Evolutionary conservation across 768 basidiomycete genomes (phyloP).

Genomic region (Rhodotorula kratochvilovae): DNA sequence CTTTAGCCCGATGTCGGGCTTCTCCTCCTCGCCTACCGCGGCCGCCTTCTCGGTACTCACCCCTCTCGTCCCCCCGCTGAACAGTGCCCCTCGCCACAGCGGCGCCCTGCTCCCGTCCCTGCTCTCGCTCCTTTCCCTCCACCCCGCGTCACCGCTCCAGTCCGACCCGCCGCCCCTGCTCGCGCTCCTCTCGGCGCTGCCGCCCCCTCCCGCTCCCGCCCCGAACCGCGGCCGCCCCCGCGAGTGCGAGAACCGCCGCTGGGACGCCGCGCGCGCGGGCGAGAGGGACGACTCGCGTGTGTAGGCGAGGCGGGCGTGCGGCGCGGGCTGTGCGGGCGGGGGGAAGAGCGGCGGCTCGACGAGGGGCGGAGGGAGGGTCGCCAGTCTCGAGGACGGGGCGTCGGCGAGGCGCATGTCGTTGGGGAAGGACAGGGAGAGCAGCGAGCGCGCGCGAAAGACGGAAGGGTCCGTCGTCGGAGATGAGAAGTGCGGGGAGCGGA

Average conservation of each 20-base stretch:
- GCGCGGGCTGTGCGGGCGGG: not conserved
- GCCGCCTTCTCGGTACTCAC: not conserved
- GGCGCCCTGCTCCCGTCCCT: slow-evolving; percentile 19
- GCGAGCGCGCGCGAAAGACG: no score
- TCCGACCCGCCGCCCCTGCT: not conserved
- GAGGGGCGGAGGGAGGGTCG: not conserved
- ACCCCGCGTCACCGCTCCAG: not conserved
- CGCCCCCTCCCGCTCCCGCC: rapidly evolving
- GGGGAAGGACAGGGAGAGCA: no score
- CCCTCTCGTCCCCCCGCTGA: no score
- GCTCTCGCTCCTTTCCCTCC: not conserved
- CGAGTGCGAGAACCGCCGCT: not conserved
- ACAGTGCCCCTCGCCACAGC: not conserved
- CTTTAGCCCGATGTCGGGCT: not conserved
- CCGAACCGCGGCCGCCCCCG: not conserved
- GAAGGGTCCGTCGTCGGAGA: no score
- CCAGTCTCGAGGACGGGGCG: no score
- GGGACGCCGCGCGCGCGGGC: not conserved
- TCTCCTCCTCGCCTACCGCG: not conserved
- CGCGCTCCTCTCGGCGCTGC: not conserved
- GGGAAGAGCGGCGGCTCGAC: not conserved
- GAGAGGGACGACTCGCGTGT: not conserved
- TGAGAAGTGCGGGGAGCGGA: no score
- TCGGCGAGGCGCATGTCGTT: no score
- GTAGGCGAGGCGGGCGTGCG: slow-evolving; percentile 1